A percentile compares a stretch with the other conserved stretches of the same genome.
Evolutionary conservation across 1,284 basidiomycete species (phyloP).

Genomic region (Pisolithus thermaeus): DNA sequence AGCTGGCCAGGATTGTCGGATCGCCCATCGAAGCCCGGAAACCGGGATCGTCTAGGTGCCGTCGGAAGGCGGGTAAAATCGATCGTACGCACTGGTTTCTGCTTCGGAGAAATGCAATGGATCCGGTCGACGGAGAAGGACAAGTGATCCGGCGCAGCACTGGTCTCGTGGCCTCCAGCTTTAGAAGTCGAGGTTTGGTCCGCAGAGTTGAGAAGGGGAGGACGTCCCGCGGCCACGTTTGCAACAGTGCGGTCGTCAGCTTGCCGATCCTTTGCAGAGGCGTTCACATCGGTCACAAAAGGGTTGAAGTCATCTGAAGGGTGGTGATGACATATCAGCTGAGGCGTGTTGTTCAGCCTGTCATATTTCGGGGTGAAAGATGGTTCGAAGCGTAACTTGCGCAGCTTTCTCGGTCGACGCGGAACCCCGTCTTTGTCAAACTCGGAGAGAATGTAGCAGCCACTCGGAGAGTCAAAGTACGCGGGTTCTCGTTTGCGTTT

Average conservation of each 20-base stretch:
- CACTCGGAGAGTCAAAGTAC: slow-evolving; percentile 25
- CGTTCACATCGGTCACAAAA: neutral
- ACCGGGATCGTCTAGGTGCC: slow-evolving; percentile 9
- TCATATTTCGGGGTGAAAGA: slow-evolving; percentile 21
- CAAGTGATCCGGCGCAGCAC: neutral
- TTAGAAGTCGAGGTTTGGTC: no score
- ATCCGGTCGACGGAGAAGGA: neutral
- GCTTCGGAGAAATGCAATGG: neutral
- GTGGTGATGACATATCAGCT: neutral
- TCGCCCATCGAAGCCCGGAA: slow-evolving; percentile 2
- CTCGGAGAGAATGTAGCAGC: slow-evolving; percentile 22
- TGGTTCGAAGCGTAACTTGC: slow-evolving; percentile 21
- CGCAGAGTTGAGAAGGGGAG: neutral
- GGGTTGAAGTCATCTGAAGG: neutral
- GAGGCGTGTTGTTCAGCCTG: neutral
- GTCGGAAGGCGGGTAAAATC: slow-evolving; percentile 24
- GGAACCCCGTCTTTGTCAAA: slow-evolving; percentile 28
- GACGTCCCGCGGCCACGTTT: neutral
- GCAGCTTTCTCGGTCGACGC: slow-evolving; percentile 23
- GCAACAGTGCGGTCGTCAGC: neutral
- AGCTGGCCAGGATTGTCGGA: neutral
- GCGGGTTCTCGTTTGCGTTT: slow-evolving; percentile 27
- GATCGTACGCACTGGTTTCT: slow-evolving; percentile 15
- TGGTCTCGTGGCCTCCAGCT: no score
- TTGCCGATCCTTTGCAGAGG: neutral